phyloP scores from a whole-genome alignment of 2,329 filamentous ascomycete species.

The Niveomyces coronatus region DNA sequence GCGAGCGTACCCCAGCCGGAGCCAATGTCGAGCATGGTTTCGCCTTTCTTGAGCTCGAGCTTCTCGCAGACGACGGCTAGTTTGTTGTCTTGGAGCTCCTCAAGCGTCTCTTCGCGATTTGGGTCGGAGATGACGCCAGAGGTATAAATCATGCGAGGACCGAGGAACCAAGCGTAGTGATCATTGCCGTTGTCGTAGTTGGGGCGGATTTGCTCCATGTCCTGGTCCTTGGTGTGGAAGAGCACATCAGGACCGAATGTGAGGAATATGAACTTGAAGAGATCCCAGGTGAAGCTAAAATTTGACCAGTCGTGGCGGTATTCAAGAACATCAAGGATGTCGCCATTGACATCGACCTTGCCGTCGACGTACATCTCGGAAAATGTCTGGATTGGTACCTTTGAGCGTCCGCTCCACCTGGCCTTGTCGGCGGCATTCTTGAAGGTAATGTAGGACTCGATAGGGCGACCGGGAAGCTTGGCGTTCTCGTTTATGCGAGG shows the following conservation, averaged over 20 bases:
- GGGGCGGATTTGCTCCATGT: slow-evolving; percentile 94
- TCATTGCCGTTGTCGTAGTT: slow-evolving; percentile 98
- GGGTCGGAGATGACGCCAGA: slow-evolving; percentile 87
- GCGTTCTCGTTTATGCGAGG: slow-evolving; percentile 91
- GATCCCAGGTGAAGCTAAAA: slow-evolving; percentile 77
- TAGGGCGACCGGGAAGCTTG: slow-evolving; percentile 70
- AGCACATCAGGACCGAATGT: slow-evolving; percentile 84
- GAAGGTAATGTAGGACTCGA: slow-evolving; percentile 86
- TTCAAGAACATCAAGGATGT: slow-evolving; percentile 79
- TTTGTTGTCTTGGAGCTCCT: slow-evolving; percentile 97
- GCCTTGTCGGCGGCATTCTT: slow-evolving; percentile 49
- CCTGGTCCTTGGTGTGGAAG: slow-evolving; percentile 86
- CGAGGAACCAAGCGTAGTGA: slow-evolving; percentile 97
- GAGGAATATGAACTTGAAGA: slow-evolving; percentile 83
- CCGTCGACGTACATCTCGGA: slow-evolving; percentile 97
- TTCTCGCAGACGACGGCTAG: slow-evolving; percentile 92
- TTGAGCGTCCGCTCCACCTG: slow-evolving; percentile 68
- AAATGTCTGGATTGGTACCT: slow-evolving; percentile 87
- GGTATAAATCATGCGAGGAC: slow-evolving; percentile 98
- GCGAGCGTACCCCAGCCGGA: slow-evolving; percentile 97
- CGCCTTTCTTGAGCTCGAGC: slow-evolving; percentile 71
- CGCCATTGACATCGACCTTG: slow-evolving; percentile 90
- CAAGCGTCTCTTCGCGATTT: slow-evolving; percentile 77
- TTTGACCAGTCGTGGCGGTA: slow-evolving; percentile 95
- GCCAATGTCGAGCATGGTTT: slow-evolving; percentile 84